Base-by-base conservation (phyloP, 108 stramenopile genomes). In the Cyclostephanos invisitatus region DNA sequence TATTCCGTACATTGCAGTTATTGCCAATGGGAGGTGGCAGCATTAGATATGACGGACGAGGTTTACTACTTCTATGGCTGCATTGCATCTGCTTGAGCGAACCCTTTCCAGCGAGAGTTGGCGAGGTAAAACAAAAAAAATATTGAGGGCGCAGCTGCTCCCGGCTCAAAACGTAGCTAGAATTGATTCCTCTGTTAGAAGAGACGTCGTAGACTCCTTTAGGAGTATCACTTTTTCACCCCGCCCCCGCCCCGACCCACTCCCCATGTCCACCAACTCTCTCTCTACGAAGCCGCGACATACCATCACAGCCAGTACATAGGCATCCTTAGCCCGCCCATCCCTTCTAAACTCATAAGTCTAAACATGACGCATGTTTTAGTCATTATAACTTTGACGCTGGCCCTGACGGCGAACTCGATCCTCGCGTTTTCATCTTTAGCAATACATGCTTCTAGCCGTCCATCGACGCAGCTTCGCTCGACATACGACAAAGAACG, bases 41-140 rank as follows among this genome's bases (percentile, higher is more conserved):
- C 82, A 12, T 64, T 96, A 48, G 89, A 93, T 69, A 89, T 90
- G 91, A 75, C 57, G 36, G 91, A 92, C 66, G 92, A 93, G 77
- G 88, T 96, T 18, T 96, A 96, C 76, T 88, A 96, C 78, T 96
- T 96, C 79, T 86, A 78, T 77, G 90, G 87, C 20, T 96, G 94
- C 62, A 72, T 93, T 50, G 90, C 82, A 25, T 87, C 90, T 42
- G 61, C 84, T 28, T 85, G 60, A 54, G 48, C 12, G 38, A n/a
- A n/a, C n/a, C n/a, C n/a, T n/a, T 54, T 25, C 25, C 2, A 4
- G 32, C 32, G 2, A 32, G 32, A 32, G 4, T 3, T 32, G 32
- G 32, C 32, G 32, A 32, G 3, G 4, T 3, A 32, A 32, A 32
- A 32, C 4, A 32, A 32, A 32, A 32, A 32, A 32, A n/a, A n/a